Evolutionary conservation across 2,329 filamentous ascomycete species (phyloP), one percentile per base, ranked within the genome.

Genomic region (Bisporella sp.): DNA sequence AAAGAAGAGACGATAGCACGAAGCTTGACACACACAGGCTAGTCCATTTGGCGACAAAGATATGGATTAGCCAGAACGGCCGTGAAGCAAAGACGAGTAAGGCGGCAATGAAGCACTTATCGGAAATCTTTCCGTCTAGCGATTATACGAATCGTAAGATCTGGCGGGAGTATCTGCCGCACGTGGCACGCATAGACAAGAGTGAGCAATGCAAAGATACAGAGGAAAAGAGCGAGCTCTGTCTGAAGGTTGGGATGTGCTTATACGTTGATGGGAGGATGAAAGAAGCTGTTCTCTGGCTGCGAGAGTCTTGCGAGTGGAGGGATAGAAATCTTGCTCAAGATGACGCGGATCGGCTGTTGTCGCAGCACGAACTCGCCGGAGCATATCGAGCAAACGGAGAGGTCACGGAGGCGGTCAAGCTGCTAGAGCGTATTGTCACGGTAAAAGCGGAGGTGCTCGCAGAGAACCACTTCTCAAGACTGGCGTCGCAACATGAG

Each of bases 11-110:
- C 28, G 21, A 45, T 45, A 4, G 42, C 13, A 13, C 41, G 9
- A 31, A 21, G 11, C 45, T 32, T 33, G 40, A 49, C 45, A 35
- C 45, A n/a, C 47, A 49, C 31, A 43, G 47, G 29, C 47, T 49
- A 8, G 47, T 49, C 13, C 47, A 49, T 32, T 41, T 48, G 37
- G 33, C 21, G 21, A 21, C 21, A 21, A 21, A 3, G 21, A 21
- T 21, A 21, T 21, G 21, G 21, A 21, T 21, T 21, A 3, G 21
- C 21, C 21, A 21, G 21, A 21, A 21, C 21, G 21, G 21, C 29
- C 31, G 45, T 31, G 8, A 13, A 33, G 13, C 41, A 43, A 32
- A 46, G 33, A 32, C 13, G 29, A 21, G 37, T 12, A 29, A 42
- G 30, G n/a, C 31, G 46, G 21, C 40, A 28, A 29, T 31, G 6